Conservation (phyloP, 1,139 yeast species). For the Wickerhamomyces sp. region DNA sequence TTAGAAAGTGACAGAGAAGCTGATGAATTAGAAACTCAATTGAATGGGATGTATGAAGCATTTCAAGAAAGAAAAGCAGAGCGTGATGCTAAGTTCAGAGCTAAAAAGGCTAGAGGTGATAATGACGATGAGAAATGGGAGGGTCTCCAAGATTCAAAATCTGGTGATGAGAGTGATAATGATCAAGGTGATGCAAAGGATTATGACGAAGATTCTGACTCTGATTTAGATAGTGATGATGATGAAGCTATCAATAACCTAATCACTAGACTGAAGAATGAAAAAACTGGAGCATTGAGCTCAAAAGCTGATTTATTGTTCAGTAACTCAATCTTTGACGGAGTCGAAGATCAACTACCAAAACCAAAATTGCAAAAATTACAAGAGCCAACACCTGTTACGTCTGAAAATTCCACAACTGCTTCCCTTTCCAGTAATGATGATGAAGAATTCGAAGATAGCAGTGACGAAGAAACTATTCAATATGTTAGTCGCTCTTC, state of each 20-base stretch:
- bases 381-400: conserved; percentile 11
- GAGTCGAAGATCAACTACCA: conserved; percentile 44
- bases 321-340: conserved; percentile 72
- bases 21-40: conserved; percentile 75
- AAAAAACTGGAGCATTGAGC: conserved; percentile 53
- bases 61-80: conserved; percentile 75
- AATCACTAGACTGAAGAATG: conserved; percentile 51
- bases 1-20: conserved; percentile 50
- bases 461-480: conserved; percentile 36
- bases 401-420: conserved; percentile 15
- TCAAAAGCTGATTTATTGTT: conserved; percentile 73
- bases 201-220: conserved; percentile 38
- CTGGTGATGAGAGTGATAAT: conserved; percentile 34
- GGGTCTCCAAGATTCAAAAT: conserved; percentile 58
- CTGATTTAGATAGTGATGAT: conserved; percentile 52
- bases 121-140: conserved; percentile 84
- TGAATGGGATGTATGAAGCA: conserved; percentile 74
- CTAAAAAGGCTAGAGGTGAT: conserved; percentile 78
- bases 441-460: conserved; percentile 20
- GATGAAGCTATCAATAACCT: conserved; percentile 68
- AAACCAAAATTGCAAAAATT: conserved; percentile 10
- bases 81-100: conserved; percentile 73
- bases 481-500: conserved; percentile 49
- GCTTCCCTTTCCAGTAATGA: conserved; percentile 19
- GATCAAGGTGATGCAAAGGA: conserved; percentile 31